These are phyloP conservation scores for Fusarium bulbicola DNA, from an alignment of 2,329 filamentous ascomycete species.

Conservation along the genomic window DNA sequence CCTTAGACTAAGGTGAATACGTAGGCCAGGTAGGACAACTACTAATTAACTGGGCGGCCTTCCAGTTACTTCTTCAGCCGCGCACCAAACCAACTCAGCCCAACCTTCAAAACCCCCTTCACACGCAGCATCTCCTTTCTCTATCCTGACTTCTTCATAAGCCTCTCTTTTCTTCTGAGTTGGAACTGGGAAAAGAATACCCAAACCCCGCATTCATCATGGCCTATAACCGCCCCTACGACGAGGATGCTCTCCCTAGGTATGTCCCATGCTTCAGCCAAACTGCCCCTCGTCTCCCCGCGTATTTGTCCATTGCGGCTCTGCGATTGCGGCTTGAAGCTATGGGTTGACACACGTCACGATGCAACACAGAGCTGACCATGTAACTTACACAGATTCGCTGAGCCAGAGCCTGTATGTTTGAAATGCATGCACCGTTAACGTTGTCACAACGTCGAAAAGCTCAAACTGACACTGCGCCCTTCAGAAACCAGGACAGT, in stretches of 20 bases:
- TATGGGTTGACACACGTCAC: not conserved
- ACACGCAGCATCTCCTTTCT: not conserved
- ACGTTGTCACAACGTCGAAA: not conserved
- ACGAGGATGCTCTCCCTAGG: conserved; percentile 94
- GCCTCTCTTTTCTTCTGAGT: not conserved
- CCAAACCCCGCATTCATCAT: conserved; percentile 57
- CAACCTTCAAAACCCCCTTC: conserved; percentile 26
- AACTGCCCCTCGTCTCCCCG: conserved; percentile 34
- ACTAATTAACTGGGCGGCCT: conserved; percentile 10
- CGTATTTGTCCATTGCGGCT: conserved; percentile 25
- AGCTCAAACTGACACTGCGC: conserved; percentile 27
- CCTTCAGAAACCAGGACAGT: conserved; percentile 50
- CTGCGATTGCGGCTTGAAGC: conserved; percentile 26
- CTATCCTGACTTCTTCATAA: not conserved
- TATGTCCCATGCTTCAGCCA: conserved; percentile 47
- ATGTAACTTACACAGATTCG: conserved; percentile 62
- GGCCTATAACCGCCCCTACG: conserved; percentile 94
- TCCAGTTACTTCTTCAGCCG: conserved; percentile 30
- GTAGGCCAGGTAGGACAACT: not conserved
- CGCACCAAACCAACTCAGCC: conserved; percentile 31
- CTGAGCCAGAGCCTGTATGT: conserved; percentile 76
- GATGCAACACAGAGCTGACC: conserved; percentile 40
- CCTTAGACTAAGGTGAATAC: not conserved
- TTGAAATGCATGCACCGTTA: conserved; percentile 1
- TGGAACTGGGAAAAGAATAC: not conserved